Conservation (phyloP, 169 alveolate genomes). For the Besnoitia besnoiti region DNA sequence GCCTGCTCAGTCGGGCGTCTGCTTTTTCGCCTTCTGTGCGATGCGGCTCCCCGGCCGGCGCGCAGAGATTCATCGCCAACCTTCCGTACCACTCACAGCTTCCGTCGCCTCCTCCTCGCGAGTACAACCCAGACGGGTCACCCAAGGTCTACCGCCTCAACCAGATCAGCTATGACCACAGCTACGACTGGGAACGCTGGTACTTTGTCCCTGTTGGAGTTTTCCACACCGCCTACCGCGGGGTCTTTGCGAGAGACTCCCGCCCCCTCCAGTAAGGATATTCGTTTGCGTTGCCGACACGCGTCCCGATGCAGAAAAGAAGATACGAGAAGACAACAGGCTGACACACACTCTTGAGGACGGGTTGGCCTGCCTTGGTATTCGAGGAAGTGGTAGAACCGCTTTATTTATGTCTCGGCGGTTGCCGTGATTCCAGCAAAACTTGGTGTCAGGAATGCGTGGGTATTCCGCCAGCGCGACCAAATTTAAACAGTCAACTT, state of each 20-base stretch:
- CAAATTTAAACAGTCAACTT: too few species aligned
- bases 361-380: too few species aligned
- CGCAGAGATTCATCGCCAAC: slow-evolving; percentile 53
- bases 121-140: slow-evolving; percentile 83
- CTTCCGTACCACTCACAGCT: slow-evolving; percentile 72
- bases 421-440: too few species aligned
- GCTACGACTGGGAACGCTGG: slow-evolving; percentile 90
- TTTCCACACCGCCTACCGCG: slow-evolving; percentile 86
- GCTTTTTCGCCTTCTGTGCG: neutral
- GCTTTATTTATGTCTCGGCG: too few species aligned
- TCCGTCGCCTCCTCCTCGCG: slow-evolving; percentile 90
- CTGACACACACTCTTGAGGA: too few species aligned
- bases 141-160: slow-evolving; percentile 79
- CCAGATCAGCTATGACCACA: slow-evolving; percentile 83
- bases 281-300: too few species aligned
- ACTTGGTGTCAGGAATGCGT: too few species aligned
- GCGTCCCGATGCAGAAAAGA: too few species aligned
- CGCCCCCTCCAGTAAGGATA: slow-evolving; percentile 64
- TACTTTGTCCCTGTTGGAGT: slow-evolving; percentile 81
- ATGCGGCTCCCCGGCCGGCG: neutral
- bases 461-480: too few species aligned
- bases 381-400: too few species aligned
- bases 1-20: slow-evolving; percentile 2
- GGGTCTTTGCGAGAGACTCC: slow-evolving; percentile 85
- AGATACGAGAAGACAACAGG: too few species aligned